Percentiles rank a stretch among this genome's conserved stretches.
These are phyloP conservation scores for Cladorrhinum sp. DNA, from an alignment of 2,329 filamentous ascomycete species.

Conservation along the genomic window DNA sequence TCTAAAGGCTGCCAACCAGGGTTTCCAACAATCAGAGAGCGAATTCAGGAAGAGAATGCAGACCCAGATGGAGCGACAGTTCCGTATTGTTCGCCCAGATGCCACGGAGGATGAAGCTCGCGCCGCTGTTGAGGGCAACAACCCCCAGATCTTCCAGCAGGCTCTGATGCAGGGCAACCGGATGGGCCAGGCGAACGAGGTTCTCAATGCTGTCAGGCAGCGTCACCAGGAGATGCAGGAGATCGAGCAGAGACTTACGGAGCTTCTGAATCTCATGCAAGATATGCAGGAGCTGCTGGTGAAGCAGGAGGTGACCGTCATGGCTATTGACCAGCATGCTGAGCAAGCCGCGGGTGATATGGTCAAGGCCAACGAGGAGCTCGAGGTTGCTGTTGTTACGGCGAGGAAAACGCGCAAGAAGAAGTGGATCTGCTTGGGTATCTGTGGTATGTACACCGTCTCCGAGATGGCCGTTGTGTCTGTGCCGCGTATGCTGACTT, in stretches of 20 bases:
- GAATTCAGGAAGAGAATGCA: constrained; percentile 76
- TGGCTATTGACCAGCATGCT: constrained; percentile 79
- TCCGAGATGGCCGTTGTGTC: constrained; percentile 1
- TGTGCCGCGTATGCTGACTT: constrained; percentile 8
- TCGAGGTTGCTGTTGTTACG: constrained; percentile 76
- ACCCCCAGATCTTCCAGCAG: constrained; percentile 82
- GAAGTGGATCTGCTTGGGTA: constrained; percentile 95
- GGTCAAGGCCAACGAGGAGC: constrained; percentile 78
- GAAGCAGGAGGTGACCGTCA: constrained; percentile 78
- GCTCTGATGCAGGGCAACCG: constrained; percentile 79
- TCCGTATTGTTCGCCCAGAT: constrained; percentile 82
- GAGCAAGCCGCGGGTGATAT: constrained; percentile 84
- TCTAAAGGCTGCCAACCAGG: constrained; percentile 75
- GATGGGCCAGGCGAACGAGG: constrained; percentile 74
- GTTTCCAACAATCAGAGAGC: constrained; percentile 77
- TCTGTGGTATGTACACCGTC: constrained; percentile 51
- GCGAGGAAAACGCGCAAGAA: constrained; percentile 78
- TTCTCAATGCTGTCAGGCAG: constrained; percentile 74
- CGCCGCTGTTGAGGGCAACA: constrained; percentile 71
- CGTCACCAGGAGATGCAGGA: constrained; percentile 86
- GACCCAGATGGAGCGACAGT: constrained; percentile 84
- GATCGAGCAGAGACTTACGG: constrained; percentile 86
- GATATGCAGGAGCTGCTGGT: constrained; percentile 83
- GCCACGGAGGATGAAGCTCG: constrained; percentile 75
- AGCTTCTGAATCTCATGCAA: constrained; percentile 83